A percentile compares a stretch with the other conserved stretches of the same genome.
Conservation (phyloP, 495 filamentous ascomycete species). For the Neurospora sp. region DNA sequence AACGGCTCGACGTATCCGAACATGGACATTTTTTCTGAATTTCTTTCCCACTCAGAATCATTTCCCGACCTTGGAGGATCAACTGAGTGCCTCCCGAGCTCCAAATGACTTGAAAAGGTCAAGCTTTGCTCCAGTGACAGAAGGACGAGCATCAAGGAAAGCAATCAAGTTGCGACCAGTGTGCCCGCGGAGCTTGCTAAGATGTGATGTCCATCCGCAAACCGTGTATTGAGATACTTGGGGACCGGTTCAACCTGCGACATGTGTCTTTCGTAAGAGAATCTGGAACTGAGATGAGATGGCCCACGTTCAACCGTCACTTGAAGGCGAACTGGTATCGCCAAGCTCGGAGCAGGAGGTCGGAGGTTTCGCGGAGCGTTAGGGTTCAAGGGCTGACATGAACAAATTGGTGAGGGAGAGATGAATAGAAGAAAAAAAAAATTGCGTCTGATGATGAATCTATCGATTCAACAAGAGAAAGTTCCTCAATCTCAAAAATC, state of each 20-base stretch:
- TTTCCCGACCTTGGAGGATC: background rate
- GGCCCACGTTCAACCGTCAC: background rate
- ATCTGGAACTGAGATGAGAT: background rate
- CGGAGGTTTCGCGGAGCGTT: background rate
- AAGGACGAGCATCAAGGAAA: background rate
- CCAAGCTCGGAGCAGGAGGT: background rate
- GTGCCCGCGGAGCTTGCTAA: background rate
- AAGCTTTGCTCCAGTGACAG: background rate
- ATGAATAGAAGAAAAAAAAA: background rate
- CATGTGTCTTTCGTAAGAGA: background rate
- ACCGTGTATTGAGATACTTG: background rate
- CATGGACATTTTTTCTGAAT: background rate
- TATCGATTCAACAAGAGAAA: background rate
- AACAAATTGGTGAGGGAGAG: background rate
- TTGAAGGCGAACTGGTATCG: background rate
- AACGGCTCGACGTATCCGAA: background rate
- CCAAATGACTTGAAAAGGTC: background rate
- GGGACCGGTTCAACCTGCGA: background rate
- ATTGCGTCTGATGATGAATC: no score
- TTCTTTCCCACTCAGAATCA: background rate
- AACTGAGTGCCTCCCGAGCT: no score
- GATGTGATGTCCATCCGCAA: background rate
- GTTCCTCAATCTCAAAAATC: background rate
- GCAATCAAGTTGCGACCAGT: background rate
- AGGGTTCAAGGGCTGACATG: background rate